phyloP scores from a whole-genome alignment of 1,284 basidiomycete genomes.

The Sanghuangporus weigelae region DNA sequence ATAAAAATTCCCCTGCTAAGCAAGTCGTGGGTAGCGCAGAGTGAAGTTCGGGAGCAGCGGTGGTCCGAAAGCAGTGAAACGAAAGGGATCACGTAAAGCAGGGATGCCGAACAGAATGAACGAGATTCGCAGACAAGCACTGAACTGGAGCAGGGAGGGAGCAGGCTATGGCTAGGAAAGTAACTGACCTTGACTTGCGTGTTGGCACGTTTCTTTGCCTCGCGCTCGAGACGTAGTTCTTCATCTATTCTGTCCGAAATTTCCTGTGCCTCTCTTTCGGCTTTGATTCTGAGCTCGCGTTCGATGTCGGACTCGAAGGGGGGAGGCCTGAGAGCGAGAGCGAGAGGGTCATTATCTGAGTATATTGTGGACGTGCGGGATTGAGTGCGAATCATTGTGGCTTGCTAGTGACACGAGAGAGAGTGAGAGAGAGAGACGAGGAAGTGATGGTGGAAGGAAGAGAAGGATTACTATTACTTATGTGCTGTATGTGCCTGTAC shows the following conservation, averaged over 20 bases:
- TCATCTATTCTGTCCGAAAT: constrained; percentile 78
- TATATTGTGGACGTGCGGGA: constrained; percentile 37
- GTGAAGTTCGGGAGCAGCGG: not conserved
- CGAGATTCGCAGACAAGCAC: not conserved
- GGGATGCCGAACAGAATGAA: not conserved
- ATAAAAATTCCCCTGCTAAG: not conserved
- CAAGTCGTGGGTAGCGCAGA: not conserved
- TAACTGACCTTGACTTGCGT: constrained; percentile 65
- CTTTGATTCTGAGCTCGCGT: constrained; percentile 49
- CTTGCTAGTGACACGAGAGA: constrained; percentile 11
- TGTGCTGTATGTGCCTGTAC: not conserved
- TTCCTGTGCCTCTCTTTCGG: constrained; percentile 67
- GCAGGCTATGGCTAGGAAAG: not conserved
- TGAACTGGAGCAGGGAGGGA: not conserved
- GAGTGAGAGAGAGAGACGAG: constrained; percentile 24
- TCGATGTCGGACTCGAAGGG: constrained; percentile 60
- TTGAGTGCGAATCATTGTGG: constrained; percentile 47
- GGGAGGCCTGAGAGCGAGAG: constrained; percentile 61
- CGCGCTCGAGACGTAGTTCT: constrained; percentile 62
- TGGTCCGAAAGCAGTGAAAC: not conserved
- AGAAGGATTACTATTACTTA: constrained; percentile 20
- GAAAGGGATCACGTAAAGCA: not conserved
- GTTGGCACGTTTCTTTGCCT: constrained; percentile 54
- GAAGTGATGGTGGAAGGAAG: constrained; percentile 20
- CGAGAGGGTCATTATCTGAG: constrained; percentile 69